Evolutionary conservation across 306 rosid species (phyloP), one percentile per base, ranked within the genome.

Genomic region (Acacia confusa): DNA sequence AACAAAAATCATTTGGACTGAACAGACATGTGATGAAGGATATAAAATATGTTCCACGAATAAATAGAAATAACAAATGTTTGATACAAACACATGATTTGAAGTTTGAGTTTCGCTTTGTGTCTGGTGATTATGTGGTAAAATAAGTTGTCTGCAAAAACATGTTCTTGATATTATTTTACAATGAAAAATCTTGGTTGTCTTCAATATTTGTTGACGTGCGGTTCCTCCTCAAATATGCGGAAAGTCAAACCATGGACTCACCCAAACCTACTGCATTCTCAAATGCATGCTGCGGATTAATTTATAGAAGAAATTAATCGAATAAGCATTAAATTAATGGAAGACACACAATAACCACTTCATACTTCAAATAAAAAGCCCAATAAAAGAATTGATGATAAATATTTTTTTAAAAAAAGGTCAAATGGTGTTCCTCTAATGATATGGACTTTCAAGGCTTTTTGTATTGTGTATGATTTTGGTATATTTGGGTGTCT

Each of bases 1-100:
- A 85, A 85, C 45, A 38, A 2, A 10, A 1, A 9, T 75, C 69
- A 64, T 9, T 1, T 67, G 48, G 60, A 81, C 24, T 70, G 15
- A 72, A 57, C 24, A 22, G 24, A 9, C 32, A 57, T 15, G 2
- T 9, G 25, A 8, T 9, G 25, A 6, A 2, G 13, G 12, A 3
- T 8, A 15, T 2, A 52, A 19, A 55, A 57, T 11, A 6, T 40
- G 10, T 41, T 3, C 44, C 10, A 7, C 3, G 44, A 41, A 44
- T 3, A 44, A 12, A 11, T 0, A 2, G 13, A 60, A 24, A 24
- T 58, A 58, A 9, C 27, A 4, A 58, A 17, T 9, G 14, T 60
- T 4, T 24, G 17, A 60, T 48, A 48, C 8, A 48, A 15, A 48
- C 55, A 48, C n/a, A 0, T n/a, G 3, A 47, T 16, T 48, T 48